Evolutionary conservation across 1,284 basidiomycete species (phyloP).

Genomic region (Chalciporus piperatoides): DNA sequence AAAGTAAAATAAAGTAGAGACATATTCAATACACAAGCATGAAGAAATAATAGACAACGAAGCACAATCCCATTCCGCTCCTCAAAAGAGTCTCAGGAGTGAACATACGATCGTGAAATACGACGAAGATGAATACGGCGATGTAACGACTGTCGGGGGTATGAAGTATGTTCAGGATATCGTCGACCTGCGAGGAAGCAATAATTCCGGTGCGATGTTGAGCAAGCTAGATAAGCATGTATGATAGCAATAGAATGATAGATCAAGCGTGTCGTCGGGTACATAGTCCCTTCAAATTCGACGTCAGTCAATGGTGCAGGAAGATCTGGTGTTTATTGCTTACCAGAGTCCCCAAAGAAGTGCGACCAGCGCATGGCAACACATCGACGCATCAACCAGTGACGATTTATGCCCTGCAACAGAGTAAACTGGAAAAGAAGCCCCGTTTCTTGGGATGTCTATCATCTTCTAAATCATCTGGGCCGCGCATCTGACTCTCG

Average conservation of each 20-base stretch:
- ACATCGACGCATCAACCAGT: constrained; percentile 22
- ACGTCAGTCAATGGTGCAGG: constrained; percentile 5
- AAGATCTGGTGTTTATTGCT: neutral
- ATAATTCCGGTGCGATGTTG: constrained; percentile 28
- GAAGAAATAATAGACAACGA: constrained; percentile 31
- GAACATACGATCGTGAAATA: constrained; percentile 11
- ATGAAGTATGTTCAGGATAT: constrained; percentile 28
- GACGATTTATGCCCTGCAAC: constrained; percentile 30
- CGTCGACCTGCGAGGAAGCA: constrained; percentile 32
- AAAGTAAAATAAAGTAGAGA: constrained; percentile 32
- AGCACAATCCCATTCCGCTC: constrained; percentile 12
- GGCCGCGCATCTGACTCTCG: constrained; percentile 48
- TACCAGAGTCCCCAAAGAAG: constrained; percentile 25
- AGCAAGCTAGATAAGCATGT: constrained; percentile 35
- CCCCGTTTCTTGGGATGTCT: constrained; percentile 36
- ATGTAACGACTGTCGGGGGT: constrained; percentile 32
- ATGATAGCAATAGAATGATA: constrained; percentile 32
- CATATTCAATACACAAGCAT: constrained; percentile 32
- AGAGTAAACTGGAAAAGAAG: constrained; percentile 29
- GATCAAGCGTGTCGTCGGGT: constrained; percentile 34
- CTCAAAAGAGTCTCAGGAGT: constrained; percentile 6
- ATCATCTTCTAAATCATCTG: constrained; percentile 31
- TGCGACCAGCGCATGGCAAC: constrained; percentile 30
- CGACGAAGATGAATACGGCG: constrained; percentile 12
- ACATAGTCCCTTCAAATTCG: constrained; percentile 20